Evolutionary conservation across 2,329 filamentous ascomycete genomes (phyloP), one percentile per base, ranked within the genome.

Genomic region (Emmonsia crescens): DNA sequence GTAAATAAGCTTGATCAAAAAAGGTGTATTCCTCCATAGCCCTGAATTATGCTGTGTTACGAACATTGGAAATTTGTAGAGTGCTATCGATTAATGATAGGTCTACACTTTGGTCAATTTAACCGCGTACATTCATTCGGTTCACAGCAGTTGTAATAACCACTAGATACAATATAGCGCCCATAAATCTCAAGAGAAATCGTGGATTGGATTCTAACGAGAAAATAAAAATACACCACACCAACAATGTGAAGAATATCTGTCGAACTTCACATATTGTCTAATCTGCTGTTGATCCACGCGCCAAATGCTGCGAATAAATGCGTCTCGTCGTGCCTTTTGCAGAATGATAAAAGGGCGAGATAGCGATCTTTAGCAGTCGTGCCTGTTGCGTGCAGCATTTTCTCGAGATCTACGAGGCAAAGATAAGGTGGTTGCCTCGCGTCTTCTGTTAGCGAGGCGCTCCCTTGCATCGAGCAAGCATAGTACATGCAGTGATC

Each of bases 401-500:
- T 24, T 51, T 73, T 74, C 2, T 62, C 64, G 36, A 70, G 57
- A 64, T 71, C 69, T 4, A 73, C 62, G 6, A 70, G 71, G 59
- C 72, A 73, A 9, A 74, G 66, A 62, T 73, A 73, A 21, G 70
- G 69, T 24, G 71, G 71, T 49, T 74, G 72, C 24, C 71, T 61
- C 9, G 64, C 64, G 61, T 74, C 72, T 63, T 74, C 72, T 9
- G 64, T 46, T 2, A 74, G 63, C 8, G 68, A 70, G 8, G 66
- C 66, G 14, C 64, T 72, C 24, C 71, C 69, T 54, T 74, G 72
- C 71, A 74, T 73, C 5, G 65, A 62, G 55, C 72, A 73, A 0
- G 72, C 71, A 57, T 73, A 72, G 42, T 72, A 73, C 24, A 81
- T 74, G 68, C 87, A 89, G 68, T 89, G 86, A 8, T 72, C 85